Conservation (phyloP, 345 rosid genomes). For the Dipteronia dyeriana region DNA sequence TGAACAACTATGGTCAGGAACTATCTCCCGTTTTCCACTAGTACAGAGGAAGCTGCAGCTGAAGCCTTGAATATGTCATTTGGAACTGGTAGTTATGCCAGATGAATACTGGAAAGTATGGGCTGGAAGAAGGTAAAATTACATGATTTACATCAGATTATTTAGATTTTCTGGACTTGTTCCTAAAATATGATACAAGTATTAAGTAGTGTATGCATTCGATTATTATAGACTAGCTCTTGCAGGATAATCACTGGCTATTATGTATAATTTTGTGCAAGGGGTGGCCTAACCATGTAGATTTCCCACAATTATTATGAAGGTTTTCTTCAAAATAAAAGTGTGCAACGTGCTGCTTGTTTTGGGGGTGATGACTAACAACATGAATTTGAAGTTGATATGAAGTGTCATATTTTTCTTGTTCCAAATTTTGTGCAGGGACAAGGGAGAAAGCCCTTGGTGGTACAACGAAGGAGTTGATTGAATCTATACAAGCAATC, state of each 20-base stretch:
- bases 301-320: background rate
- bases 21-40: conserved; percentile 26
- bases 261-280: background rate
- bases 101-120: conserved; percentile 77
- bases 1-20: background rate
- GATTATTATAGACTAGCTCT: background rate
- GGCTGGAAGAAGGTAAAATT: conserved; percentile 82
- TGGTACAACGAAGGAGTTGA: no score
- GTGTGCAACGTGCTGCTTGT: background rate
- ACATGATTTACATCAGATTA: background rate
- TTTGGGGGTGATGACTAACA: background rate
- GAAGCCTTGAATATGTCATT: conserved; percentile 70
- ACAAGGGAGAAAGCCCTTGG: no score
- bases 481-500: no score
- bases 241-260: background rate
- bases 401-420: no score
- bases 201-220: background rate
- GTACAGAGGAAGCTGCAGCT: conserved; percentile 59
- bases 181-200: background rate
- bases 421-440: no score
- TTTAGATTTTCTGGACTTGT: background rate
- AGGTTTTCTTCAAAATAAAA: background rate
- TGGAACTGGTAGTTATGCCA: conserved; percentile 80
- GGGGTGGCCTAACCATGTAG: background rate
- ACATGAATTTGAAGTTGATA: no score